Evolutionary conservation across 2,329 filamentous ascomycete species (phyloP).

Genomic region (Exophiala viscosa): DNA sequence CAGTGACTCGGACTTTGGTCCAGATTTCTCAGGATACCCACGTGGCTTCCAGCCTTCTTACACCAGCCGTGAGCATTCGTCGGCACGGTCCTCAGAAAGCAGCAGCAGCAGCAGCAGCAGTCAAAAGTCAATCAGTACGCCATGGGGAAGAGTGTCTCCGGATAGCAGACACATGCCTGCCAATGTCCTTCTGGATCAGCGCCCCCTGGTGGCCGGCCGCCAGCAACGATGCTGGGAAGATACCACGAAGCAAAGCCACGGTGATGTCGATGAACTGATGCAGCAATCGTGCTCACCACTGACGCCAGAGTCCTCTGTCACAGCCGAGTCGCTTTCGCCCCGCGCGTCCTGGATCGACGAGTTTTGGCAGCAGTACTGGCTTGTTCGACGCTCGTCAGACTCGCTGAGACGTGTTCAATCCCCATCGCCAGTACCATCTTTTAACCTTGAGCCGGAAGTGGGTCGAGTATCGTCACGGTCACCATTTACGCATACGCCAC

Average conservation of each 20-base stretch:
- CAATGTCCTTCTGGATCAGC: slow-evolving; percentile 8
- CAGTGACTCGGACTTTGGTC: background rate
- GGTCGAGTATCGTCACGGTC: no score
- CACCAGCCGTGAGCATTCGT: background rate
- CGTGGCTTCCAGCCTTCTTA: no score
- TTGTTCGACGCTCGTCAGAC: no score
- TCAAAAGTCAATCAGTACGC: slow-evolving; percentile 2
- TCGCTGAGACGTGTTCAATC: no score
- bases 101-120: background rate
- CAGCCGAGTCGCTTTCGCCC: background rate
- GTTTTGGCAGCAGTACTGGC: no score
- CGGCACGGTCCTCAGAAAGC: background rate
- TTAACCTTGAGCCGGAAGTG: no score
- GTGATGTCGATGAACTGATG: background rate
- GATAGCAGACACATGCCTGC: slow-evolving; percentile 3
- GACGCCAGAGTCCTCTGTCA: background rate
- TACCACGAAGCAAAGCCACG: background rate
- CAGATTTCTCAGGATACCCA: no score
- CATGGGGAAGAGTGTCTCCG: slow-evolving; percentile 10
- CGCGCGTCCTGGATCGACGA: no score
- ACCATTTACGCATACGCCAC: no score
- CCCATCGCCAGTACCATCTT: no score
- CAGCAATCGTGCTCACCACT: background rate
- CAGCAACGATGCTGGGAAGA: background rate
- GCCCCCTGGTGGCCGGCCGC: background rate